Base-by-base conservation (phyloP, 495 filamentous ascomycete species). In the Trichoderma gamsii region DNA sequence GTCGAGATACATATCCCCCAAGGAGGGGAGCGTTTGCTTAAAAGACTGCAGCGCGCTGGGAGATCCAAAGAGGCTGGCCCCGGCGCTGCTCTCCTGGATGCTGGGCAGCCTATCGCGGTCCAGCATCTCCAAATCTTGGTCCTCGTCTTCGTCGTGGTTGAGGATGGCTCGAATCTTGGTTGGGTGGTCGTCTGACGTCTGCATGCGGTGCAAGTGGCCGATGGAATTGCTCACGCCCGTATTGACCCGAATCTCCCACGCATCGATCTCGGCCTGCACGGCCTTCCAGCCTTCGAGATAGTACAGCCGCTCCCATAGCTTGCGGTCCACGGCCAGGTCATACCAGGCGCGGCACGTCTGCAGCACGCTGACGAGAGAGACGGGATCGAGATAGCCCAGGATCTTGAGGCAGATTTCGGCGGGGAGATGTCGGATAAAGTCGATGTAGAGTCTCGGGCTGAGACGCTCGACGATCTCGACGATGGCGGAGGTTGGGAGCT, bases 331-430 rank as follows among this genome's bases (percentile, higher is more conserved):
- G n/a, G 93, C 89, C 13, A 93, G 83, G 29, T 82, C 82, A 64
- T 93, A 87, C 95, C 96, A 98, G 69, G 86, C 81, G 43, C 89
- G 86, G 18, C 93, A 97, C 5, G 89, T 85, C 41, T 87, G 82
- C 8, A 92, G 91, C 8, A 92, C 90, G 67, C 85, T 87, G 67
- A 97, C 79, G 51, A 99, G 83, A 8, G 90, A 90, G 16, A 84
- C 74, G 0, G 91, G 87, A 49, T 92, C 88, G 41, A 99, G 86
- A 73, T 91, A 96, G 41, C 89, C 90, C 51, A 98, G 89, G 18
- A 97, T 89, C 72, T 95, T 88, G 66, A 92, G 88, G 64, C 90
- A 93, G 68, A 98, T 86, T 75, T 99, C 95, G 1, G 90, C 86
- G 0, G 95, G 95, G 11, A 99, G 86, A 72, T 90, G 87, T 68